phyloP scores from a whole-genome alignment of 2,329 filamentous ascomycete genomes.

The Pseudogymnoascus verrucosus region DNA sequence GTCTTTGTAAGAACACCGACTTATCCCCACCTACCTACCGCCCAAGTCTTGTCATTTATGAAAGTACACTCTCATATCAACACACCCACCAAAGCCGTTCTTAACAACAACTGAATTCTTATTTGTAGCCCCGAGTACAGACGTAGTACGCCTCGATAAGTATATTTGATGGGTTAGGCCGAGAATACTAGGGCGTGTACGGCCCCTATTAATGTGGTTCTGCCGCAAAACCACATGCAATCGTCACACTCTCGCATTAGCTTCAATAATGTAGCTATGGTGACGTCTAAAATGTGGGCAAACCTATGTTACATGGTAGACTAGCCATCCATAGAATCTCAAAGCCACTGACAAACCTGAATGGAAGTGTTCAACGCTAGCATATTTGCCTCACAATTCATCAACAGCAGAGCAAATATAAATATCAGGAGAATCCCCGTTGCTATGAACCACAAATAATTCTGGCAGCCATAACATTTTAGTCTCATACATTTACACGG shows the following conservation, averaged over 20 bases:
- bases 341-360: no score
- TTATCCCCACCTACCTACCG: no score
- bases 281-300: neutral
- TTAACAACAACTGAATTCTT: no score
- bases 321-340: neutral
- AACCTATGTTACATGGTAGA: neutral
- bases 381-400: neutral
- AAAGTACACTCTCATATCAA: no score
- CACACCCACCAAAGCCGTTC: no score
- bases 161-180: no score
- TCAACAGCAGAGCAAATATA: neutral
- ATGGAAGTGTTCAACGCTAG: neutral
- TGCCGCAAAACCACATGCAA: neutral
- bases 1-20: no score
- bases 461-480: neutral
- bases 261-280: neutral
- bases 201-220: no score
- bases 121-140: no score
- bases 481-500: neutral
- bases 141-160: no score
- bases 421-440: neutral
- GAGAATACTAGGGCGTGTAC: no score
- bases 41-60: no score
- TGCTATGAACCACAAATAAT: neutral
- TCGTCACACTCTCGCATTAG: neutral